Percentiles rank a stretch among this genome's conserved stretches.
Evolutionary conservation across 768 basidiomycete species (phyloP).

Genomic region (Trametes meyenii): DNA sequence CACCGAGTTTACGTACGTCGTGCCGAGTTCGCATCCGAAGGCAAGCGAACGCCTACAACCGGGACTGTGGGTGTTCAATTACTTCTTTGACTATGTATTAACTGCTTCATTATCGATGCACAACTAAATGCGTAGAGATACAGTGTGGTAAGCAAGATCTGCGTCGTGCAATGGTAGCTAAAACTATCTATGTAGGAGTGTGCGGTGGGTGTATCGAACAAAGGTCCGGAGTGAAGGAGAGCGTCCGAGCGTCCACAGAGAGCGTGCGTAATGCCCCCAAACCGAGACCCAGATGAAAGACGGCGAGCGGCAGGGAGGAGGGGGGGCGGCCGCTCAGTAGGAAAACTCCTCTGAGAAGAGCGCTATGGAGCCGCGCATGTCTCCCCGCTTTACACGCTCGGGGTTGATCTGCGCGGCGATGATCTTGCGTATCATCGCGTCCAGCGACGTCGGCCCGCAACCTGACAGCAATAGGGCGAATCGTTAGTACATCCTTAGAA

Average conservation of each 20-base stretch:
- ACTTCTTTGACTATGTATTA: neutral
- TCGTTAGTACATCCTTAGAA: constrained; percentile 3
- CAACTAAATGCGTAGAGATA: constrained; percentile 13
- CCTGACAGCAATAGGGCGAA: constrained; percentile 40
- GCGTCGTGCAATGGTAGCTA: neutral
- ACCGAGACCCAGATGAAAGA: neutral
- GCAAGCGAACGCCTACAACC: neutral
- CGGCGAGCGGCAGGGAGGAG: neutral
- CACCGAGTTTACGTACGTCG: neutral
- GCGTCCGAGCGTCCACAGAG: neutral
- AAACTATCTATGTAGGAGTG: neutral
- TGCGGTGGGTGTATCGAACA: neutral
- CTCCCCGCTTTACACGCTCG: constrained; percentile 51
- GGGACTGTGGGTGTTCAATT: neutral
- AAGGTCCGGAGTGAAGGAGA: neutral
- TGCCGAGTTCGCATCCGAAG: neutral
- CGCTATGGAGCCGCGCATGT: constrained; percentile 59
- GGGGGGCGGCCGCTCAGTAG: constrained; percentile 40
- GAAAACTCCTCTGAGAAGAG: constrained; percentile 73
- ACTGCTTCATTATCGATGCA: neutral
- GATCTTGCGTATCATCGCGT: constrained; percentile 67
- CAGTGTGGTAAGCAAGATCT: constrained; percentile 5
- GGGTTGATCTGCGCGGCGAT: constrained; percentile 65
- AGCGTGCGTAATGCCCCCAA: neutral
- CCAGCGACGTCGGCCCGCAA: constrained; percentile 73